A percentile compares a stretch with the other conserved stretches of the same genome.
Conservation (phyloP, 768 basidiomycete genomes). For the Coprinopsis strossmayeri region DNA sequence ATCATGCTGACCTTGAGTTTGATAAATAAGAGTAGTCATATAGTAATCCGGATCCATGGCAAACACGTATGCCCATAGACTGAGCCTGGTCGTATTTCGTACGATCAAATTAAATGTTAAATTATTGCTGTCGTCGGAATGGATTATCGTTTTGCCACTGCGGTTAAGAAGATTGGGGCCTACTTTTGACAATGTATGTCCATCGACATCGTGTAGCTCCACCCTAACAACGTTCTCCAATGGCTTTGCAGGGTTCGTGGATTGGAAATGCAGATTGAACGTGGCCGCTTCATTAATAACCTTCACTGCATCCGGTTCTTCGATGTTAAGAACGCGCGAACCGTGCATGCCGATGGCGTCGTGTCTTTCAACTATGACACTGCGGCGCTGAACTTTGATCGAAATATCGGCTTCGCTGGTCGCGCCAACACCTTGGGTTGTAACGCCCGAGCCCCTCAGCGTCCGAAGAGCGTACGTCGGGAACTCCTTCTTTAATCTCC, state of each 20-base stretch:
- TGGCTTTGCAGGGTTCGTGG: conserved; percentile 41
- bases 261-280: conserved; percentile 52
- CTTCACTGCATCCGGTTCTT: conserved; percentile 25
- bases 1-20: conserved; percentile 29
- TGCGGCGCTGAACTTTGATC: conserved; percentile 32
- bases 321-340: conserved; percentile 31
- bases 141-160: conserved; percentile 41
- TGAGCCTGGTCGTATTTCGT: conserved; percentile 40
- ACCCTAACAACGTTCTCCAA: conserved; percentile 42
- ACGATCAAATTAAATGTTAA: conserved; percentile 43
- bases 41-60: conserved; percentile 56
- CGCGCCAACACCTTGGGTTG: conserved; percentile 39
- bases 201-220: conserved; percentile 46
- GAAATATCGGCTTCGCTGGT: conserved; percentile 45
- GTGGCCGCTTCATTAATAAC: conserved; percentile 51
- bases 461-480: conserved; percentile 26
- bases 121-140: conserved; percentile 26
- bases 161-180: conserved; percentile 39
- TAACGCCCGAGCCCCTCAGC: conserved; percentile 32
- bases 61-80: conserved; percentile 58
- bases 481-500: conserved; percentile 36
- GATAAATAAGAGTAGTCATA: conserved; percentile 49
- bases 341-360: conserved; percentile 33
- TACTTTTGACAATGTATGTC: conserved; percentile 30
- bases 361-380: conserved; percentile 38